phyloP scores from a whole-genome alignment of 1,284 basidiomycete species.

The Rhodotorula sp. region DNA sequence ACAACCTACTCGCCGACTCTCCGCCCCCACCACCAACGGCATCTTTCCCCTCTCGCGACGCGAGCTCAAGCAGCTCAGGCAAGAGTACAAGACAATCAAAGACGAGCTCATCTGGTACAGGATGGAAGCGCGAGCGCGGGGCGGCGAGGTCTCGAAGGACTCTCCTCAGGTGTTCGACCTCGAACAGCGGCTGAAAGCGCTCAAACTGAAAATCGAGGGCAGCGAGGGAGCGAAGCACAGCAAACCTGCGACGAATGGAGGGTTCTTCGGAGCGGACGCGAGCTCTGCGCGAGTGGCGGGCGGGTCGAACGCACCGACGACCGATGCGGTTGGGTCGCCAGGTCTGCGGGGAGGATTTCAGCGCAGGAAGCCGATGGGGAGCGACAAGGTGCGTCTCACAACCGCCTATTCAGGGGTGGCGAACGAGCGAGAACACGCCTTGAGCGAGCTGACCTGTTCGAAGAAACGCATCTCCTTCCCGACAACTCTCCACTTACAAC shows the following conservation, averaged over 20 bases:
- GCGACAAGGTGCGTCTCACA: slow-evolving; percentile 1
- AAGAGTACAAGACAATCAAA: too few relatives aligned
- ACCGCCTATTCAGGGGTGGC: too few relatives aligned
- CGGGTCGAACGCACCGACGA: not conserved
- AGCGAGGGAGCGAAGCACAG: not conserved
- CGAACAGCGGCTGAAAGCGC: not conserved
- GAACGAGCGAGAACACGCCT: not conserved
- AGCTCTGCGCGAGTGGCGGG: not conserved
- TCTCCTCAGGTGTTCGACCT: not conserved
- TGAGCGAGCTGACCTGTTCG: not conserved
- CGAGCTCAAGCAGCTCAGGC: not conserved
- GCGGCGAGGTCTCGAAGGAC: not conserved
- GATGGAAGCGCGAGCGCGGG: not conserved
- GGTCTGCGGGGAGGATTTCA: not conserved
- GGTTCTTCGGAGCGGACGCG: not conserved
- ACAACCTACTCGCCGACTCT: not conserved
- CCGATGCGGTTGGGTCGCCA: not conserved
- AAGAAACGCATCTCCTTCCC: not conserved
- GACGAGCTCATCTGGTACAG: too few relatives aligned
- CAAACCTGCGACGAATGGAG: not conserved
- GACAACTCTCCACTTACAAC: not conserved
- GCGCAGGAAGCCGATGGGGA: slow-evolving; percentile 9
- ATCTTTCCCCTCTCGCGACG: not conserved
- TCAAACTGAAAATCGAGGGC: not conserved
- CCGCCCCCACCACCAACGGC: not conserved